These are phyloP conservation scores for Termitomyces sp. DNA, from an alignment of 768 basidiomycete species.

Conservation along the genomic window DNA sequence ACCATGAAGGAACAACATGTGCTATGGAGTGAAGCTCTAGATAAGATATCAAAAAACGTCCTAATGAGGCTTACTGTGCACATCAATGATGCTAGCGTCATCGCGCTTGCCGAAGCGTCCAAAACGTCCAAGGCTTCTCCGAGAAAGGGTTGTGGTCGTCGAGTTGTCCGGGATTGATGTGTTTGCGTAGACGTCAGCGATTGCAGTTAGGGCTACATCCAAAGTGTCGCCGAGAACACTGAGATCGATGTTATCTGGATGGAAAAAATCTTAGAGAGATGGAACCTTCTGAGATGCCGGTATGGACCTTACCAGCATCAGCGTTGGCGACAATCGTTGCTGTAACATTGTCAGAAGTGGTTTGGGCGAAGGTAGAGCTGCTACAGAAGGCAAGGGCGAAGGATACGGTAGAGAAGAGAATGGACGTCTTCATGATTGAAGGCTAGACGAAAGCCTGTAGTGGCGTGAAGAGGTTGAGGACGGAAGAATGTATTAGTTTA, in stretches of 20 bases:
- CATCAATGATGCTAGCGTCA: conserved; percentile 20
- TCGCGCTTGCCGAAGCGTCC: conserved; percentile 12
- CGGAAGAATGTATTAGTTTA: neutral
- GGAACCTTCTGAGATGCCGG: neutral
- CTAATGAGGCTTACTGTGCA: conserved; percentile 19
- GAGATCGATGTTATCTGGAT: conserved; percentile 25
- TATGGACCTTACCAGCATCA: conserved; percentile 18
- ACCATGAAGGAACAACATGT: conserved; percentile 27
- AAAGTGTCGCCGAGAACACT: conserved; percentile 17
- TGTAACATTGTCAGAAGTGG: conserved; percentile 12
- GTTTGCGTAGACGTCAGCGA: conserved; percentile 15
- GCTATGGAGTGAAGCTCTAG: conserved; percentile 10
- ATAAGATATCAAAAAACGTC: neutral
- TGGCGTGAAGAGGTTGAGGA: neutral
- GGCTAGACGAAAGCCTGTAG: conserved; percentile 15
- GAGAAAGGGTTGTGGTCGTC: conserved; percentile 1
- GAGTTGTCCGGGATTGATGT: neutral
- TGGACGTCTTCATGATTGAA: conserved; percentile 24
- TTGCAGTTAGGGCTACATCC: conserved; percentile 19
- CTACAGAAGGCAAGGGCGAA: conserved; percentile 12
- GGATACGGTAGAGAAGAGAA: conserved; percentile 16
- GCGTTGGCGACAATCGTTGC: conserved; percentile 21
- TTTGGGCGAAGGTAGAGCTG: conserved; percentile 13
- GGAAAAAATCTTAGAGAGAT: neutral
- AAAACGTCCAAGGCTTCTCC: conserved; percentile 3